Evolutionary conservation across 176 grass and related monocot species (phyloP), one percentile per base, ranked within the genome.

Genomic region (Oryza officinalis): DNA sequence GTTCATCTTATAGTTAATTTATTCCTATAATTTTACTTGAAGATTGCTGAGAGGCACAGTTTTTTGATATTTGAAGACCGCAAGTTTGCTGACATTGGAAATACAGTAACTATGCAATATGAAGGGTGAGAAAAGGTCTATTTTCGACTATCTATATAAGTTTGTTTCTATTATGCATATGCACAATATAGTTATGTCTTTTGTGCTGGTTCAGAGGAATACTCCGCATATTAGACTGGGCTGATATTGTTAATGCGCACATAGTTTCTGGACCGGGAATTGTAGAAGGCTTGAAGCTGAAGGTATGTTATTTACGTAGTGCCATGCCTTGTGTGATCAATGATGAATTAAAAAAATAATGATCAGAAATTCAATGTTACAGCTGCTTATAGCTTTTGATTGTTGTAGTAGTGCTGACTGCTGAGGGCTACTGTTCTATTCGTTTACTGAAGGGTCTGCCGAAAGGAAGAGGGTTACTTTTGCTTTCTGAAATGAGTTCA

Each of bases 401-500:
- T 54, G 50, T 17, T 66, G 32, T 37, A 22, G 12, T 75, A 37
- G 18, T 38, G 37, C 37, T 8, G 7, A 7, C 37, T 43, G 13
- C 77, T 76, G 8, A 84, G 20, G 69, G 3, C 67, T 32, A 38
- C 30, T 84, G 3, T 50, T 26, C 17, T 71, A 18, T 87, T 81
- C 7, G 77, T 66, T 15, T 79, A 77, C 84, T 90, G 69, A 92
- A 99, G 96, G 96, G 96, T 87, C 94, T 99, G 52, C 83, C 86
- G 17, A 89, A 85, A 85, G 91, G 93, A 76, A 92, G 83, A 80
- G 93, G 89, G 23, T 38, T 99, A 14, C 93, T 99, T 77, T 85
- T 98, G 83, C 80, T 98, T 49, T 91, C 96, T 63, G 96, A 98
- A 86, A 94, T 98, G 93, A 98, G 93, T 50, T 98, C 96, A 18